phyloP scores from a whole-genome alignment of 495 filamentous ascomycete genomes.

The Hypoxylon subgilvum region DNA sequence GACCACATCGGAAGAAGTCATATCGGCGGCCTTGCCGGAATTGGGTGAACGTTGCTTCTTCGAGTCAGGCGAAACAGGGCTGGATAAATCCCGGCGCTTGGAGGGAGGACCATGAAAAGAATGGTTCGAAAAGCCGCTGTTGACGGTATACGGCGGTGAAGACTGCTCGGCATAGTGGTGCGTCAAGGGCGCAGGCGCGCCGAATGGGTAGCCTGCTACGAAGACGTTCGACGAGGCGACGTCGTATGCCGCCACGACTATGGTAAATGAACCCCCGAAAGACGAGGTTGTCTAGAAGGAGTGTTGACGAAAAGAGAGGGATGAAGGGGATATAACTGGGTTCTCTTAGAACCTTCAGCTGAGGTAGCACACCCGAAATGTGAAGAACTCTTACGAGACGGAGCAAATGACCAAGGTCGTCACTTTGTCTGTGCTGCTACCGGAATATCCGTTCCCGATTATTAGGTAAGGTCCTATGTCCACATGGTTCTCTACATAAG shows the following conservation, averaged over 20 bases:
- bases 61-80: neutral
- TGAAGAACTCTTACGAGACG: neutral
- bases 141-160: conserved; percentile 42
- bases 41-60: conserved; percentile 28
- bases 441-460: neutral
- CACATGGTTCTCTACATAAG: neutral
- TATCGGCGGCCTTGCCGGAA: conserved; percentile 35
- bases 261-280: conserved; percentile 23
- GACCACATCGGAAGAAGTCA: conserved; percentile 38
- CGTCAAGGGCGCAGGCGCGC: conserved; percentile 38
- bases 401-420: neutral
- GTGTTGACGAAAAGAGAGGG: neutral
- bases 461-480: conserved; percentile 2
- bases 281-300: conserved; percentile 9
- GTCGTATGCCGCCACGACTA: conserved; percentile 45
- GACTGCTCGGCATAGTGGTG: conserved; percentile 43
- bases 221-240: conserved; percentile 34
- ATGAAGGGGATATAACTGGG: neutral
- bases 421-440: neutral
- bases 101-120: conserved; percentile 34
- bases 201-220: conserved; percentile 44
- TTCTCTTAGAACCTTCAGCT: conserved; percentile 2
- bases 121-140: conserved; percentile 37
- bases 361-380: neutral
- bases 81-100: conserved; percentile 36